Evolutionary conservation across 306 rosid species (phyloP), one percentile per base, ranked within the genome.

Genomic region (Quercus aquifolioides): DNA sequence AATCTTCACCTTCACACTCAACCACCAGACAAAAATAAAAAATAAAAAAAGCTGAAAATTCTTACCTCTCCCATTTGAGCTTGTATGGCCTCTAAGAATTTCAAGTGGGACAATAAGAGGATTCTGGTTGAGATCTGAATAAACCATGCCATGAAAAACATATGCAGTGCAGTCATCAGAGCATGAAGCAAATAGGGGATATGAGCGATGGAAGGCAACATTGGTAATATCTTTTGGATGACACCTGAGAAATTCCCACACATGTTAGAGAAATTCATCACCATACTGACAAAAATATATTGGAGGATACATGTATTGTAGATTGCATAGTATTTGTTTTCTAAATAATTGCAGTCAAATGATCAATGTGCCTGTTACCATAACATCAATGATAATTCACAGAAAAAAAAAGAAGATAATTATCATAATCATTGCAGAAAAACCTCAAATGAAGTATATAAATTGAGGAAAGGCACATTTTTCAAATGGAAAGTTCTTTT

Each of bases 141-240:
- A 95, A 77, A 95, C 98, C 94, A 84, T 92, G 83, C 98, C 99
- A 55, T 95, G 97, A 62, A 93, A 95, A 82, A 95, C 88, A 84
- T 91, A 91, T 26, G 97, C 96, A 49, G 90, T 86, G 88, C 97
- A 82, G 59, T 95, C 95, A 78, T 92, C 99, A 56, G 99, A 95
- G 91, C 94, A 87, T 28, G 97, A 86, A 12, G 99, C 99, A 84
- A 92, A 95, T 69, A 95, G 71, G 19, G 98, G 96, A 77, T 86
- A 93, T 15, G 92, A 83, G 19, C 91, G 96, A 80, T 92, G 99
- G 74, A 86, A 91, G 67, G 86, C 89, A 69, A 91, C 98, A 46
- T 81, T 86, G 78, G 87, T 95, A 86, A 95, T 78, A 85, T 95
- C 99, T 83, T 92, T 93, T 52, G 94, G 91, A 89, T 90, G 98